Evolutionary conservation across 805 yeast species (phyloP).

Genomic region (Hanseniaspora singularis): DNA sequence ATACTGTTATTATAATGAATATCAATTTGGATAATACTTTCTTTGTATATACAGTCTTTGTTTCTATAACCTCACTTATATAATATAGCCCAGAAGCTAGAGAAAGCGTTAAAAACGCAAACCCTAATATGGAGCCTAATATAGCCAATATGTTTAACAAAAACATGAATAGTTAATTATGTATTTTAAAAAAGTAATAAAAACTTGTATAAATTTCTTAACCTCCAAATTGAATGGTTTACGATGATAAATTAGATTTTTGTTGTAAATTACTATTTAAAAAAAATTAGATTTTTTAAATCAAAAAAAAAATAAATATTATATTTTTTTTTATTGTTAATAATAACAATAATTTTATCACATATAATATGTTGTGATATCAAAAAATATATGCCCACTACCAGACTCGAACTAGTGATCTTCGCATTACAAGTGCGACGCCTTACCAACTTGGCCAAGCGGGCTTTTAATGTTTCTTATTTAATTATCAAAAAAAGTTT

Average conservation of each 20-base stretch:
- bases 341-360: too few species aligned
- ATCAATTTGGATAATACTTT: slow-evolving; percentile 54
- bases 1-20: slow-evolving; percentile 43
- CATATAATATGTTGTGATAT: too few species aligned
- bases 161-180: slow-evolving; percentile 30
- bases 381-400: slow-evolving; percentile 51
- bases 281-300: too few species aligned
- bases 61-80: slow-evolving; percentile 84
- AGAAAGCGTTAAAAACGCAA: slow-evolving; percentile 47
- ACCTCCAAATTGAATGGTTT: too few species aligned
- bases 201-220: too few species aligned
- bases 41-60: slow-evolving; percentile 76
- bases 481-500: slow-evolving; percentile 1
- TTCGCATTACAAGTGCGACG: slow-evolving; percentile 99
- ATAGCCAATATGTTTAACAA: slow-evolving; percentile 47
- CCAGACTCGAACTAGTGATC: slow-evolving; percentile 93
- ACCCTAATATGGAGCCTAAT: slow-evolving; percentile 50
- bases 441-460: slow-evolving; percentile 98
- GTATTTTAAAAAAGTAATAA: too few species aligned
- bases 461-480: too few species aligned
- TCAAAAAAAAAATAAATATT: too few species aligned
- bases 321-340: too few species aligned
- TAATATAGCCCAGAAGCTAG: slow-evolving; percentile 88
- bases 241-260: too few species aligned
- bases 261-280: too few species aligned